Percentiles rank a stretch among this genome's conserved stretches.
Conservation (phyloP, 306 rosid species). For the Cajanus cajan region DNA sequence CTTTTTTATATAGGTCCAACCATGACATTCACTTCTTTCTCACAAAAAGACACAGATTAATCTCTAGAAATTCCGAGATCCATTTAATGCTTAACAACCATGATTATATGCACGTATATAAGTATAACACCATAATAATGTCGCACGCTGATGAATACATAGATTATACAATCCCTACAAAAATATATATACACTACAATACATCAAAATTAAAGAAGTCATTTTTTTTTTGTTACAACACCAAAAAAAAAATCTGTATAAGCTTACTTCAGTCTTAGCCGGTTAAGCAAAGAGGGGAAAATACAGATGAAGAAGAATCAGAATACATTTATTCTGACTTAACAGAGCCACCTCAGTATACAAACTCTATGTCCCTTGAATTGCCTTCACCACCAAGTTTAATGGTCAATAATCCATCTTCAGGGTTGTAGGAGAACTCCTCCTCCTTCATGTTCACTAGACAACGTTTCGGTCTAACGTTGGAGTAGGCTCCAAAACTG, state of each 20-base stretch:
- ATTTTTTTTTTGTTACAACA: not conserved
- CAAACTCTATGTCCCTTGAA: conserved; percentile 47
- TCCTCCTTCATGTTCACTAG: conserved; percentile 50
- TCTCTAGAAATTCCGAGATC: too few species aligned
- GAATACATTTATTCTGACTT: not conserved
- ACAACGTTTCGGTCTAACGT: conserved; percentile 52
- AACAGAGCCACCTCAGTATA: conserved; percentile 26
- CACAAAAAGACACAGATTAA: too few species aligned
- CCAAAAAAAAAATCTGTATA: not conserved
- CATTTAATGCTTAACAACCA: too few species aligned
- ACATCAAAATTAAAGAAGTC: not conserved
- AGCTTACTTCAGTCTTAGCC: not conserved
- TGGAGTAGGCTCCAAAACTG: conserved; percentile 65
- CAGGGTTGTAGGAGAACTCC: conserved; percentile 48
- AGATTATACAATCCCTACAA: not conserved
- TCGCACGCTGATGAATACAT: not conserved
- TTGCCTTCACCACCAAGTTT: conserved; percentile 48
- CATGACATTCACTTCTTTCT: not conserved
- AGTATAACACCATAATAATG: too few species aligned
- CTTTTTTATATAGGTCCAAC: not conserved
- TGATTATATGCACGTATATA: too few species aligned
- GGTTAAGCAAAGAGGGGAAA: not conserved
- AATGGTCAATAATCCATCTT: conserved; percentile 46
- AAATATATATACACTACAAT: too few species aligned
- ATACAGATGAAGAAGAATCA: not conserved